Evolutionary conservation across 108 stramenopile species (phyloP), one percentile per base, ranked within the genome.

Genomic region (Cyclotella choctawhatcheeana): DNA sequence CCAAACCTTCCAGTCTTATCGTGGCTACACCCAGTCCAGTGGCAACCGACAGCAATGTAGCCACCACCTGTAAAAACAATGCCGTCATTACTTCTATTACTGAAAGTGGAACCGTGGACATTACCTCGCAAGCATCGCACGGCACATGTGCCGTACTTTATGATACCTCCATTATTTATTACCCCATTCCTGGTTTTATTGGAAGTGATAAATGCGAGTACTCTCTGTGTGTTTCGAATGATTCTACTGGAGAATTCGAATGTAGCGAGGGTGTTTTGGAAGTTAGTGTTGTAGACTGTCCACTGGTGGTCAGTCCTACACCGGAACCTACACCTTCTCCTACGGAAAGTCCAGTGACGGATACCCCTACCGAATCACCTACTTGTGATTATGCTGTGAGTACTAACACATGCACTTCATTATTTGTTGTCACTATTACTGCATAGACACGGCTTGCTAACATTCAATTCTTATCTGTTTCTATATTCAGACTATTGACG

Each of bases 121-220:
- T 61, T 21, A 40, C 43, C 22, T 12, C 3, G 0, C 17, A 40
- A 17, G 60, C 60, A 14, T 13, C 0, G 0, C 22, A 44, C 21
- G 60, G 60, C 16, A 24, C 22, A 3, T 61, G 60, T 44, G 37
- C 40, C 0, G 30, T 24, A 1, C 6, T 44, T 24, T 20, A 10
- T 22, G 16, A n/a, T 3, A 44, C 7, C 44, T n/a, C 26, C 7
- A 22, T 68, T 0, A 44, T 68, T 16, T 71, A 71, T 27, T 51
- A 22, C 24, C 69, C 69, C 31, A 12, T 21, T 18, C 58, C 59
- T 31, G 47, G 59, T 29, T 71, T 20, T 35, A 50, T 51, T 29
- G 69, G 69, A 18, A 29, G 2, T 2, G 69, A 71, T 51, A 5
- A 14, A 22, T 71, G 69, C 35, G 30, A 50, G 10, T 71, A 60